Evolutionary conservation across 1,139 yeast species (phyloP), one percentile per base, ranked within the genome.

Genomic region (Lodderomyces elongisporus): DNA sequence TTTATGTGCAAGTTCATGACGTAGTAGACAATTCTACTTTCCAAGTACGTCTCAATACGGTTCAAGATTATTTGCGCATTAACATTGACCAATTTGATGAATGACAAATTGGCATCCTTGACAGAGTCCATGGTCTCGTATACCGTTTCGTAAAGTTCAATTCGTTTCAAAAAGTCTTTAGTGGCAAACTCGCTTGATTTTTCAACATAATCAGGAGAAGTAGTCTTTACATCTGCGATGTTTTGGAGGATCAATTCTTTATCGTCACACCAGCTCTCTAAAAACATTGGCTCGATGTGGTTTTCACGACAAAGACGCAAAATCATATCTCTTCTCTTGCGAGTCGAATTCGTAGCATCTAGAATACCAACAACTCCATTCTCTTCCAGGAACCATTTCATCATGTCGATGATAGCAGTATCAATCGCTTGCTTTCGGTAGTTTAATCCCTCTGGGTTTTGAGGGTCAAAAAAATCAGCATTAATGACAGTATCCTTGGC

Each of bases 1-100:
- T 85, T 85, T 45, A 88, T 85, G 58, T 89, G 96, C 47, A 91
- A 66, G 51, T 91, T 91, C 96, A 91, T 89, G 31, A 91, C 87
- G 54, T 88, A 91, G 60, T 89, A 91, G 14, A 89, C 97, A 43
- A 91, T 89, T 45, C 97, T 76, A 41, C 94, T 81, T 57, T 91
- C 95, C 49, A 91, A 68, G 53, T 91, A 91, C 23, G 91, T 79
- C 55, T 85, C 89, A 45, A 91, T 88, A 43, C 79, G 72, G 60
- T 91, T 91, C 51, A 91, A 78, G 35, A 91, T 77, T 24, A 91
- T 88, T 54, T 88, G 95, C 31, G 89, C 73, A 43, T 87, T 85
- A 34, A 87, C 93, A 53, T 89, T 87, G 51, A 88, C 80, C 44
- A 91, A 70, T 56, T 88, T 88, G 47, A 88, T 83, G 56, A 84